These are phyloP conservation scores for Chaetomium globosum DNA, from an alignment of 2,329 filamentous ascomycete genomes.

Conservation along the genomic window DNA sequence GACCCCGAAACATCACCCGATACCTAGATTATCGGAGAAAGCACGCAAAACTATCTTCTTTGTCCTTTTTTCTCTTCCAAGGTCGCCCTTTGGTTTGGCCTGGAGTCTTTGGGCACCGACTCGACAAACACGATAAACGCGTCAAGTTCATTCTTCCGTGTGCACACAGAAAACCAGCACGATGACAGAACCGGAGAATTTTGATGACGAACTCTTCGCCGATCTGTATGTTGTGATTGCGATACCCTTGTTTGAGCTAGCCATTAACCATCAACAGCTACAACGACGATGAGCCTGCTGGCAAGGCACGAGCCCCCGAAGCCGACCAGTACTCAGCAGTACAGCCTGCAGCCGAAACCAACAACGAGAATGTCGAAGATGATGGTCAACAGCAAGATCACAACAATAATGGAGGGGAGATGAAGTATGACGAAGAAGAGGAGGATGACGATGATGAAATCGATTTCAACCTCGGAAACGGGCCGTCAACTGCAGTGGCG, in stretches of 20 bases:
- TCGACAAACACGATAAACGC: not conserved
- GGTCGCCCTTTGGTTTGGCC: not conserved
- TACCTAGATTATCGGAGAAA: not conserved
- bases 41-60: not conserved
- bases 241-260: not conserved
- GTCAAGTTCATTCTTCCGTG: not conserved
- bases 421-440: conserved; percentile 48
- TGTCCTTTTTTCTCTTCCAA: not conserved
- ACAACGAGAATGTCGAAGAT: conserved; percentile 38
- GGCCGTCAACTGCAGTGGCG: conserved; percentile 38
- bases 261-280: conserved; percentile 51
- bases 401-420: conserved; percentile 41
- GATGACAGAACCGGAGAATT: conserved; percentile 76
- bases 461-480: conserved; percentile 56
- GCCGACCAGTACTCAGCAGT: conserved; percentile 36
- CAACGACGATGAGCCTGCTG: conserved; percentile 61
- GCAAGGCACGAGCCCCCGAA: conserved; percentile 40
- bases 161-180: conserved; percentile 37
- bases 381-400: conserved; percentile 39
- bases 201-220: conserved; percentile 88
- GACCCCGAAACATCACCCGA: not conserved
- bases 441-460: conserved; percentile 58
- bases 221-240: conserved; percentile 68
- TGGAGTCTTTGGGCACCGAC: not conserved
- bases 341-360: conserved; percentile 39